phyloP scores from a whole-genome alignment of 1,284 basidiomycete species.

The Cutaneotrichosporon daszewskae region DNA sequence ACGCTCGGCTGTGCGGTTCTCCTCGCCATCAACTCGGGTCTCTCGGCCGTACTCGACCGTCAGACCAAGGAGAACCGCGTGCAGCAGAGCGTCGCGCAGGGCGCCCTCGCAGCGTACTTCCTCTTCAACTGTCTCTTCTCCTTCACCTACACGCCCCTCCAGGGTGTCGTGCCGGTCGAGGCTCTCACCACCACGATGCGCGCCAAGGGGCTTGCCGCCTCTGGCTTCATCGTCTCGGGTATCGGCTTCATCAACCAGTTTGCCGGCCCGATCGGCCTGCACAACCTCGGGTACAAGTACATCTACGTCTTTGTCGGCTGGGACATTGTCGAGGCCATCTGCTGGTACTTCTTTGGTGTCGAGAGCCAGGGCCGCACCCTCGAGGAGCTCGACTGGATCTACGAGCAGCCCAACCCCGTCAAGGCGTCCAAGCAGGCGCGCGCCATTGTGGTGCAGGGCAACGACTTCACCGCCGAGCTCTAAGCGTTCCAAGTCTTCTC shows the following conservation, averaged over 20 bases:
- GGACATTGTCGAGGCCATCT: constrained; percentile 35
- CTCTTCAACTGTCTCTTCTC: constrained; percentile 27
- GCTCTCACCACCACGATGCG: constrained; percentile 89
- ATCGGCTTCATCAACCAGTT: constrained; percentile 53
- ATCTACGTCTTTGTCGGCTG: constrained; percentile 35
- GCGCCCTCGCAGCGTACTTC: constrained; percentile 42
- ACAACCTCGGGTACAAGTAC: constrained; percentile 45
- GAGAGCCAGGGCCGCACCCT: constrained; percentile 39
- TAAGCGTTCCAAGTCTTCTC: too few relatives aligned
- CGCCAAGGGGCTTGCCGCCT: constrained; percentile 58
- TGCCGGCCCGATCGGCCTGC: constrained; percentile 48
- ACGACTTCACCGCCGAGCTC: too few relatives aligned
- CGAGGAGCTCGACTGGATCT: constrained; percentile 45
- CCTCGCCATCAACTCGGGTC: constrained; percentile 36
- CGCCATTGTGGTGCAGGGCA: constrained; percentile 3
- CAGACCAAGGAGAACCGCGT: constrained; percentile 10
- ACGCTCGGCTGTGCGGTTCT: constrained; percentile 29
- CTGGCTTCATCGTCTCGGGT: constrained; percentile 50
- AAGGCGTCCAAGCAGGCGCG: constrained; percentile 30
- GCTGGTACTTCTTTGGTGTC: constrained; percentile 45
- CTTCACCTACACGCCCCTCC: constrained; percentile 39
- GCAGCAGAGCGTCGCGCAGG: constrained; percentile 1
- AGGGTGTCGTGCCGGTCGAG: constrained; percentile 77
- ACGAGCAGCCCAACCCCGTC: constrained; percentile 43
- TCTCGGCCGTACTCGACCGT: constrained; percentile 25